Percentiles rank a stretch among this genome's conserved stretches.
Evolutionary conservation across 768 basidiomycete genomes (phyloP).

Genomic region (Cubamyces lactineus): DNA sequence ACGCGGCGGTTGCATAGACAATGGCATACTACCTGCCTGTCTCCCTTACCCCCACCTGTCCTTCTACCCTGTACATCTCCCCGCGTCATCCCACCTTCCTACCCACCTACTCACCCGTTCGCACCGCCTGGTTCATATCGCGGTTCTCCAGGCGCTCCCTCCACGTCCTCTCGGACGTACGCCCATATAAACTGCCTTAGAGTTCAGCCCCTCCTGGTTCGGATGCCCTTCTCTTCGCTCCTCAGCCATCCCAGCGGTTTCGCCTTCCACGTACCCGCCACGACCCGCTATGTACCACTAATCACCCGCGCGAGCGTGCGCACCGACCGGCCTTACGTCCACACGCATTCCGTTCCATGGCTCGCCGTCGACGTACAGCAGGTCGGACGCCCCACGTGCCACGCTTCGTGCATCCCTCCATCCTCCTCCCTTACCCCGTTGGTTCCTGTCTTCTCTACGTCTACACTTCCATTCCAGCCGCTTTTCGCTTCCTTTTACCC

Average conservation of each 20-base stretch:
- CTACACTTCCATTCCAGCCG: too few relatives aligned
- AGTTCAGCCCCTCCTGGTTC: background rate
- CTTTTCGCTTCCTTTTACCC: too few relatives aligned
- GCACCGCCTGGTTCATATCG: background rate
- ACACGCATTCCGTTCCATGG: background rate
- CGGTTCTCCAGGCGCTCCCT: background rate
- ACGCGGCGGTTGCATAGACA: background rate
- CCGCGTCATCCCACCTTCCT: background rate
- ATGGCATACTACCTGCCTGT: background rate
- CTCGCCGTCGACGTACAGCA: background rate
- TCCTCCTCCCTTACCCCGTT: background rate
- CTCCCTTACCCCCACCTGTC: background rate
- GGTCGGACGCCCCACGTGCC: too few relatives aligned
- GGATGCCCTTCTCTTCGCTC: too few relatives aligned
- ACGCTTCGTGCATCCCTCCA: too few relatives aligned
- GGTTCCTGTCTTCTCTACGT: background rate
- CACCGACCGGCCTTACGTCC: background rate
- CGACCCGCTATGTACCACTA: constrained; percentile 2
- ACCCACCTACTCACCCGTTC: background rate
- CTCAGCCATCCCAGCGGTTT: too few relatives aligned
- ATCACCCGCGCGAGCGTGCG: background rate
- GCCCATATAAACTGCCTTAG: background rate
- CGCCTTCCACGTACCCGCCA: too few relatives aligned
- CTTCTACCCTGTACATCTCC: background rate
- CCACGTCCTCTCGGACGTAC: background rate